Evolutionary conservation across 1,284 basidiomycete species (phyloP), one percentile per base, ranked within the genome.

Genomic region (Cryptococcus maquisensis): DNA sequence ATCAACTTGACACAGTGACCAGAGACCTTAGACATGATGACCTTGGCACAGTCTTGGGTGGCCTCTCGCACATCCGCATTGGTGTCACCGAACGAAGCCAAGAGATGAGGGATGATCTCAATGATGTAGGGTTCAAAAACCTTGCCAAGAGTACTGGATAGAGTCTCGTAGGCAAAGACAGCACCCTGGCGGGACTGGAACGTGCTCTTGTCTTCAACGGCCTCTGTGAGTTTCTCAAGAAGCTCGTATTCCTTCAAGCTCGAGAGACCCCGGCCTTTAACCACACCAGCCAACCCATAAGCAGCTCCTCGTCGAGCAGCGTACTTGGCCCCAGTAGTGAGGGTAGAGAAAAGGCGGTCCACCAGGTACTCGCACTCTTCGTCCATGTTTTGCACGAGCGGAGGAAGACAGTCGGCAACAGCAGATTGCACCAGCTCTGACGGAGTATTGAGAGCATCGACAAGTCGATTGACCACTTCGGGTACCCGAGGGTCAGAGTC

Each of bases 391-490:
- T 81, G 82, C 40, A 95, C 88, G 6, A 99, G 81, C 1, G 93
- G 91, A 0, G 91, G 87, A 9, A 98, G 80, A 78, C 90, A 93
- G 59, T 98, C 96, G 0, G 94, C 90, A 0, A 98, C 93, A 0
- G 96, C 95, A 50, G 91, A 87, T 73, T 98, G 95, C 0, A 99
- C 96, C 64, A 95, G 86, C 73, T 99, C 96, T 1, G 93, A 86
- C 0, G 96, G 96, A 0, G 94, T 98, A 76, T 88, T 88, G 60
- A 98, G 81, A 1, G 95, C 91, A 23, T 90, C 88, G 6, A 96
- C 83, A 20, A 98, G 80, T n/a, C 93, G 82, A 59, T 92, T 86
- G 9, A 98, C 87, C 57, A 98, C 90, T n/a, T 78, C 75, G 0
- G 88, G 86, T 44, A 96, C 84, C 1, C 91, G 85, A 13, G 79